Conservation (phyloP, 2,329 filamentous ascomycete genomes). For the Aureobasidium mangrovei region DNA sequence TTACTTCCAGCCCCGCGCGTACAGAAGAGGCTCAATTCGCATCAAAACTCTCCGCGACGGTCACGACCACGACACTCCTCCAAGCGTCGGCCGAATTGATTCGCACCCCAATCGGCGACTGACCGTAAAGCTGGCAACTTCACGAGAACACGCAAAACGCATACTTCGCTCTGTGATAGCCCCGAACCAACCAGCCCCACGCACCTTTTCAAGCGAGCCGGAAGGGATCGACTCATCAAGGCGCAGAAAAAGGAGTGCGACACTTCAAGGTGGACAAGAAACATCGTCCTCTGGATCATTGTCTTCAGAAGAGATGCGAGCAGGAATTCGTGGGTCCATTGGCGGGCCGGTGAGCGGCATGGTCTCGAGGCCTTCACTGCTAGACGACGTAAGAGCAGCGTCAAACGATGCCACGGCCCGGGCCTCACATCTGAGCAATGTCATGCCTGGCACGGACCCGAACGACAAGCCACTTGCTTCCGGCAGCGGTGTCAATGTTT, state of each 20-base stretch:
- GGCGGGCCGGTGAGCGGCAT: conserved; percentile 31
- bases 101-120: background rate
- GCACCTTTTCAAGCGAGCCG: background rate
- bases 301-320: conserved; percentile 25
- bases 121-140: conserved; percentile 40
- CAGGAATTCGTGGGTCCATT: conserved; percentile 32
- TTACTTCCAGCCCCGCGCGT: conserved; percentile 11
- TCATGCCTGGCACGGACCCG: conserved; percentile 25
- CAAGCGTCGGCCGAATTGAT: background rate
- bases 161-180: conserved; percentile 36
- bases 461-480: conserved; percentile 65
- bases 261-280: background rate
- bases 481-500: conserved; percentile 65
- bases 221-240: conserved; percentile 22
- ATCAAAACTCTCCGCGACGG: conserved; percentile 12
- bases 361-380: conserved; percentile 33
- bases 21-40: conserved; percentile 6
- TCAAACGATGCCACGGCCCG: conserved; percentile 25
- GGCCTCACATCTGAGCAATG: background rate
- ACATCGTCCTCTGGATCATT: background rate
- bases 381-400: conserved; percentile 31
- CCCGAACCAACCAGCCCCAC: conserved; percentile 6
- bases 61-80: background rate
- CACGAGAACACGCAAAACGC: conserved; percentile 41
- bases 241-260: background rate